Evolutionary conservation across 768 basidiomycete species (phyloP), one percentile per base, ranked within the genome.

Genomic region (Termitomyces sp.): DNA sequence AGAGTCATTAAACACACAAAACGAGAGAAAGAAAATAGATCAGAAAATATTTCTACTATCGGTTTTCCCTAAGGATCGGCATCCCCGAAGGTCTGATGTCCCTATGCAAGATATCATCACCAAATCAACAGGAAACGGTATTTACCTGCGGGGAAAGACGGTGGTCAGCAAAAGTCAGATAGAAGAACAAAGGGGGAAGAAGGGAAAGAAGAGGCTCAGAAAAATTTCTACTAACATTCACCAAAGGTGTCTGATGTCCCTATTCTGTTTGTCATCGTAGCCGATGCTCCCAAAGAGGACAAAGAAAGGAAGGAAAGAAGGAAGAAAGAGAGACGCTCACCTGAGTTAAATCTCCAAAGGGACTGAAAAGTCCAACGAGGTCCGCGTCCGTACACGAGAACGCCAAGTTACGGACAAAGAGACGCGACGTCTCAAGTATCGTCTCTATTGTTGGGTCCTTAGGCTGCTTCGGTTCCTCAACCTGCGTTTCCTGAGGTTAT

Each of bases 351-450:
- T 84, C 78, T 9, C 96, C 96, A 70, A 84, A 92, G 0, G 82
- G 77, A 3, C 73, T 70, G 71, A 95, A 94, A 2, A 88, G 78
- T 13, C 81, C 79, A 2, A 73, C 68, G 0, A 98, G 74, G 54
- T 97, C 94, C 2, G 78, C 73, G 18, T 90, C 83, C 7, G 89
- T 88, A 60, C 91, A 92, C 0, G 88, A 84, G 68, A 94, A 98
- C 0, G 94, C 81, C n/a, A 99, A 74, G 70, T 98, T 99, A n/a
- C 97, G 92, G 6, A 99, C 76, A 69, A 98, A 98, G 2, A 98
- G 77, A 4, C 96, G 85, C 1, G 85, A 82, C 0, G 94, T 96
- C 59, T 83, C 81, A 5, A 89, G 75, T 56, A 96, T 89, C 1
- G 87, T 84, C 38, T 80, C 77, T 55, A 70, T 75, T 3, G 74